phyloP scores from a whole-genome alignment of 2,329 filamentous ascomycete genomes.

The Fusarium nygamai region DNA sequence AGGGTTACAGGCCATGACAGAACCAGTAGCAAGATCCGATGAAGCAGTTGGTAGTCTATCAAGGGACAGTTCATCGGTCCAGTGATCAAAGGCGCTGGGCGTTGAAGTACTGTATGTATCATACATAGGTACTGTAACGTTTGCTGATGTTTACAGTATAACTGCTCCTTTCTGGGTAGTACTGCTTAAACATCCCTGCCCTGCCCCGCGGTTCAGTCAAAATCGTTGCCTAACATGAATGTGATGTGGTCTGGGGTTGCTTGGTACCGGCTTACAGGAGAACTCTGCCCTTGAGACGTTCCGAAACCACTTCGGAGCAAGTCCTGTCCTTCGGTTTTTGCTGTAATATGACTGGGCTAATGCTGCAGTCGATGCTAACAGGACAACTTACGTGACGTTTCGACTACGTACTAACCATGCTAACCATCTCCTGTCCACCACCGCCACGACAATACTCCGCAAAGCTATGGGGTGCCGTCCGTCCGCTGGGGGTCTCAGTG shows the following conservation, averaged over 20 bases:
- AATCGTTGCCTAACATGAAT: not conserved
- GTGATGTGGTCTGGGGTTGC: constrained; percentile 10
- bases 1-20: constrained; percentile 23
- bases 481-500: constrained; percentile 17
- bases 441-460: constrained; percentile 32
- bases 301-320: not conserved
- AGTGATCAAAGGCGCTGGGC: not conserved
- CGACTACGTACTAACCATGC: constrained; percentile 31
- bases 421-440: constrained; percentile 16
- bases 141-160: not conserved
- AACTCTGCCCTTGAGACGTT: constrained; percentile 21
- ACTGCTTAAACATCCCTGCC: constrained; percentile 13
- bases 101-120: not conserved
- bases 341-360: not conserved
- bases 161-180: not conserved
- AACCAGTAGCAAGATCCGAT: constrained; percentile 15
- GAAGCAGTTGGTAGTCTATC: not conserved
- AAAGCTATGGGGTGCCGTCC: constrained; percentile 18
- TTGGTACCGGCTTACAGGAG: constrained; percentile 26
- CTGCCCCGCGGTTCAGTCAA: constrained; percentile 20
- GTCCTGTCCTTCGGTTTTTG: not conserved
- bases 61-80: not conserved
- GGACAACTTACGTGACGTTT: constrained; percentile 33
- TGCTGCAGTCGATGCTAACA: not conserved
- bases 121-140: not conserved